Percentiles rank a stretch among this genome's conserved stretches.
These are phyloP conservation scores for Fusarium tjaetaba DNA, from an alignment of 2,329 filamentous ascomycete genomes.

Conservation along the genomic window DNA sequence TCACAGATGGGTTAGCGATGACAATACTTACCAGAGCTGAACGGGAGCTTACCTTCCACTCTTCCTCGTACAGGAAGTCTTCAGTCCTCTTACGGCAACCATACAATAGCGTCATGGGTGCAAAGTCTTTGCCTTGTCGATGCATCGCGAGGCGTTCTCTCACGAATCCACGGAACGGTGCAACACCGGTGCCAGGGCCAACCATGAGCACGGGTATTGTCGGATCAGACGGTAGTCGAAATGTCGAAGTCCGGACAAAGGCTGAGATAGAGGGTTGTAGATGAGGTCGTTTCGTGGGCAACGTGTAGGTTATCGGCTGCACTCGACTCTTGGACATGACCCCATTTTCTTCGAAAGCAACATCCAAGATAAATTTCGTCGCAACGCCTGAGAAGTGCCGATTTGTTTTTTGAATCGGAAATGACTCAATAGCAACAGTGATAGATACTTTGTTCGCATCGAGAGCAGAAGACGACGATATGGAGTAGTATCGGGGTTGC, in stretches of 20 bases:
- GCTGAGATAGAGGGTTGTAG: not conserved
- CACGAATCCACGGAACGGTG: not conserved
- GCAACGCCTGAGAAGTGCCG: not conserved
- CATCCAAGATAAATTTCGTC: not conserved
- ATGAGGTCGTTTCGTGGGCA: not conserved
- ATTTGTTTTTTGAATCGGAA: rapidly evolving
- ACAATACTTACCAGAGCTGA: rapidly evolving
- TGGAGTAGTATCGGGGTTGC: not conserved
- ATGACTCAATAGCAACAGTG: not conserved
- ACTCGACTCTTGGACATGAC: not conserved
- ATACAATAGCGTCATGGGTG: rapidly evolving
- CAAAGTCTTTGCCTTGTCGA: not conserved
- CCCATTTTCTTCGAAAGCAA: not conserved
- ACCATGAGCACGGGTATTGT: not conserved
- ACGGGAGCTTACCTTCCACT: not conserved
- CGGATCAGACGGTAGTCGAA: rapidly evolving
- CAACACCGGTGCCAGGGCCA: not conserved
- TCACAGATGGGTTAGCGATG: rapidly evolving
- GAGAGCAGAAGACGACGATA: rapidly evolving
- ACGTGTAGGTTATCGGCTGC: not conserved
- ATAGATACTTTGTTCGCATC: rapidly evolving
- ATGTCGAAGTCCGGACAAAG: not conserved
- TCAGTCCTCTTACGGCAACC: rapidly evolving
- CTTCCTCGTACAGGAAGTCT: rapidly evolving
- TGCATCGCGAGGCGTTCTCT: not conserved